Base-by-base conservation (phyloP, 176 grass and related monocot species). In the Musa troglodytarum region DNA sequence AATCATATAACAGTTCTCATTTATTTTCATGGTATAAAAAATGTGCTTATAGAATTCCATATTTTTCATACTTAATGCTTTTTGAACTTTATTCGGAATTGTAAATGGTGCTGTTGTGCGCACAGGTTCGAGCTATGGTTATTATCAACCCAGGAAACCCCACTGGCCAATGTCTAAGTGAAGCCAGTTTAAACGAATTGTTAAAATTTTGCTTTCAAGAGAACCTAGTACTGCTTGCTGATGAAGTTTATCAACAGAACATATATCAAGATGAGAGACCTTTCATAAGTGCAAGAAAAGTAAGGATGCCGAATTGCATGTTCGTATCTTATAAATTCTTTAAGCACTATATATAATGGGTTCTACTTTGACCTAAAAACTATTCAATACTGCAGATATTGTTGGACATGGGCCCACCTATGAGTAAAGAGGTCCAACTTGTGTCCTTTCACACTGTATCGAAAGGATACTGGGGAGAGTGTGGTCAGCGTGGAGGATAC, bases 171-270 rank as follows among this genome's bases (percentile, higher is more conserved):
- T 99, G 96, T 82, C 74, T 99, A 75, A 99, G 91, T 86, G 88
- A 88, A 89, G 61, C 82, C 21, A 99, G 80, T 78, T 80, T 99
- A 81, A 99, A 56, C 78, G 96, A 92, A 78, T 56, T 99, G 78
- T 67, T 99, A 56, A 87, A 50, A 64, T 99, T 99, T 66, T 99
- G 96, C 69, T 95, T 81, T 55, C 73, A 84, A 53, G 96, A 99
- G 83, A 92, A 92, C 54, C 86, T 99, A 75, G 91, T 79, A 74
- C 81, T 99, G 54, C 86, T 99, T 82, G 96, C 96, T 34, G 96
- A 99, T 84, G 96, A 99, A 89, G 96, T 99, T 84, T 99, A 99
- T 84, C 96, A 99, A 65, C 91, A 99, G 80, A 99, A 99, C 54
- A 67, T 99, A 68, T 99, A 92, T 84, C 96, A 99, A 74, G 88